These are phyloP conservation scores for Zymoseptoria passerinii DNA, from an alignment of 2,329 filamentous ascomycete species.

Conservation along the genomic window DNA sequence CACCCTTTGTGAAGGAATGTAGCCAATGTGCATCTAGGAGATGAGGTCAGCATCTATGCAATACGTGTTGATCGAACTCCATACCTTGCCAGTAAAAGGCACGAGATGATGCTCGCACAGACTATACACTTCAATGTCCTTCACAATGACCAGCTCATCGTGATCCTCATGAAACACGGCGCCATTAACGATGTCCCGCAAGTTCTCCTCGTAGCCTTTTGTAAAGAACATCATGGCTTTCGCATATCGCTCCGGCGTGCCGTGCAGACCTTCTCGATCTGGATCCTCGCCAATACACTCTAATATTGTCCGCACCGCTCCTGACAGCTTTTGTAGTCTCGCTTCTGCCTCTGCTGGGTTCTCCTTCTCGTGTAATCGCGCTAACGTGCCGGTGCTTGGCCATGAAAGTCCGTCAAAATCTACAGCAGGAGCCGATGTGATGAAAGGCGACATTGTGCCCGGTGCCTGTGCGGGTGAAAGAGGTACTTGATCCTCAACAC, in stretches of 20 bases:
- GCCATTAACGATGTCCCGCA: conserved; percentile 81
- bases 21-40: conserved; percentile 90
- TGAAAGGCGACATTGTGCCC: conserved; percentile 42
- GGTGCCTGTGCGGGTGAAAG: conserved; percentile 47
- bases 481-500: conserved; percentile 45
- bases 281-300: conserved; percentile 61
- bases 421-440: conserved; percentile 43
- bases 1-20: conserved; percentile 85
- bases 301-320: conserved; percentile 54
- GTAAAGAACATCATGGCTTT: conserved; percentile 95
- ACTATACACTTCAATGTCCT: conserved; percentile 91
- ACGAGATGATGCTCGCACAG: conserved; percentile 97
- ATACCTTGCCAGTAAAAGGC: conserved; percentile 87
- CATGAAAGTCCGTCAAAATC: conserved; percentile 50
- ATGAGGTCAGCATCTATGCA: not conserved
- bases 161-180: conserved; percentile 96
- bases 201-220: conserved; percentile 92
- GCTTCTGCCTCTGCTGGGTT: conserved; percentile 50
- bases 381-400: conserved; percentile 37
- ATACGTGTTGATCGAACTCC: not conserved
- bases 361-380: conserved; percentile 25
- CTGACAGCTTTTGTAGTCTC: conserved; percentile 52
- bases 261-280: conserved; percentile 54
- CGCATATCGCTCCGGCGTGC: conserved; percentile 76
- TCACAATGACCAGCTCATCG: conserved; percentile 95